Percentiles rank a stretch among this genome's conserved stretches.
phyloP scores from a whole-genome alignment of 805 yeast genomes.

The Alloascoidea hylecoeti region DNA sequence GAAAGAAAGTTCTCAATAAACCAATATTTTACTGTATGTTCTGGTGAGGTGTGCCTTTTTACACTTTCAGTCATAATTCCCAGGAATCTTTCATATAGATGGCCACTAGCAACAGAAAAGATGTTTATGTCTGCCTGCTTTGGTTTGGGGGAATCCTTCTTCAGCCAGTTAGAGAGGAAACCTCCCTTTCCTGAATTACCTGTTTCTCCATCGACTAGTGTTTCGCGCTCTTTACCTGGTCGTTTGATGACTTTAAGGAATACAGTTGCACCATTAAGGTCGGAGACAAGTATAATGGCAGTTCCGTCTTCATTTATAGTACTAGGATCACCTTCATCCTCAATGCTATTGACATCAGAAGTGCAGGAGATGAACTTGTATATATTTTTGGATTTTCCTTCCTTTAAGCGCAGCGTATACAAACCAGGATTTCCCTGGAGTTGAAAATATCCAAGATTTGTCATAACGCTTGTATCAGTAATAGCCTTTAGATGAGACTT shows the following conservation, averaged over 20 bases:
- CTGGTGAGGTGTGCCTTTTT: slow-evolving; percentile 33
- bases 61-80: slow-evolving; percentile 76
- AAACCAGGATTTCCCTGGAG: slow-evolving; percentile 59
- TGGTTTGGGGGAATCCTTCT: slow-evolving; percentile 3
- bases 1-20: slow-evolving; percentile 71
- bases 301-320: slow-evolving; percentile 4
- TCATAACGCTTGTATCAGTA: slow-evolving; percentile 62
- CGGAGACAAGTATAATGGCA: slow-evolving; percentile 17
- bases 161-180: slow-evolving; percentile 5
- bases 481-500: slow-evolving; percentile 12
- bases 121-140: slow-evolving; percentile 56
- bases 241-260: slow-evolving; percentile 30
- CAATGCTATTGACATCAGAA: slow-evolving; percentile 14
- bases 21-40: slow-evolving; percentile 71
- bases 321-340: slow-evolving; percentile 16
- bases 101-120: slow-evolving; percentile 76
- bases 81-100: slow-evolving; percentile 57
- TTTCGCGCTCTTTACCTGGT: slow-evolving; percentile 20
- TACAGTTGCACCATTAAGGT: slow-evolving; percentile 30
- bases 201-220: background rate
- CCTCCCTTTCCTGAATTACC: slow-evolving; percentile 7
- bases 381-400: slow-evolving; percentile 25
- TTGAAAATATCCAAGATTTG: slow-evolving; percentile 75
- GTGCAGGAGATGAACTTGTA: slow-evolving; percentile 10
- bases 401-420: slow-evolving; percentile 38